A percentile compares a stretch with the other conserved stretches of the same genome.
phyloP scores from a whole-genome alignment of 2,329 filamentous ascomycete genomes.

The Colletotrichum eremochloae region DNA sequence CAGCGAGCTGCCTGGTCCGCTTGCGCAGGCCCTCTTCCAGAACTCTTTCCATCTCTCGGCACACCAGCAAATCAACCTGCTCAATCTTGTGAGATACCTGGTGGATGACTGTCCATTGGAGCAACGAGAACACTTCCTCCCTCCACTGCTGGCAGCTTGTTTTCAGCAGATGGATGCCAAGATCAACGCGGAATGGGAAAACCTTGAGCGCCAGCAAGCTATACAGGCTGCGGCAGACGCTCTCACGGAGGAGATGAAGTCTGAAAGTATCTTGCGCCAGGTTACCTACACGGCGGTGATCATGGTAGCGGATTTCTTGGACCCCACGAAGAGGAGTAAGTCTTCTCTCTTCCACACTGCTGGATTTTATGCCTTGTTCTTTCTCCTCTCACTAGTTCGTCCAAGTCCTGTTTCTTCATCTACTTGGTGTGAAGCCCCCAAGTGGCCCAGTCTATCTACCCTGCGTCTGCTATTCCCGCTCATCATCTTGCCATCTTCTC shows the following conservation, averaged over 20 bases:
- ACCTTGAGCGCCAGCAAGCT: slow-evolving; percentile 74
- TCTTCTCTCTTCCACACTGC: slow-evolving; percentile 31
- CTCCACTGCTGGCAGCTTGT: slow-evolving; percentile 83
- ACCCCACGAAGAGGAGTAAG: slow-evolving; percentile 77
- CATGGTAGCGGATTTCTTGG: slow-evolving; percentile 90
- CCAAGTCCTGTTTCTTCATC: background rate
- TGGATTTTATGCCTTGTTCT: background rate
- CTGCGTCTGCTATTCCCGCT: background rate
- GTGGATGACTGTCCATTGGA: slow-evolving; percentile 92
- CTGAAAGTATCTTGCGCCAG: slow-evolving; percentile 93
- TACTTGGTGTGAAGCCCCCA: background rate
- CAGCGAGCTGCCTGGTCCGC: slow-evolving; percentile 81
- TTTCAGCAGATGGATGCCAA: slow-evolving; percentile 91
- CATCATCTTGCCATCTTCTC: background rate
- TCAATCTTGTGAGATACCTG: slow-evolving; percentile 88
- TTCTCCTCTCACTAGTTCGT: background rate
- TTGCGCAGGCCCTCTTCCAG: slow-evolving; percentile 86
- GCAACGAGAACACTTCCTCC: slow-evolving; percentile 83
- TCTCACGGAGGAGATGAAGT: slow-evolving; percentile 96
- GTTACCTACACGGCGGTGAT: slow-evolving; percentile 93
- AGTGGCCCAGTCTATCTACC: background rate
- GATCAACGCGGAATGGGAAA: slow-evolving; percentile 88
- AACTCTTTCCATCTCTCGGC: slow-evolving; percentile 87
- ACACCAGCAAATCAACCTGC: slow-evolving; percentile 92
- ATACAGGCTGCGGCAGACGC: slow-evolving; percentile 79